A percentile compares a stretch with the other conserved stretches of the same genome.
Evolutionary conservation across 495 filamentous ascomycete species (phyloP).

Genomic region (Trichoderma parareesei): DNA sequence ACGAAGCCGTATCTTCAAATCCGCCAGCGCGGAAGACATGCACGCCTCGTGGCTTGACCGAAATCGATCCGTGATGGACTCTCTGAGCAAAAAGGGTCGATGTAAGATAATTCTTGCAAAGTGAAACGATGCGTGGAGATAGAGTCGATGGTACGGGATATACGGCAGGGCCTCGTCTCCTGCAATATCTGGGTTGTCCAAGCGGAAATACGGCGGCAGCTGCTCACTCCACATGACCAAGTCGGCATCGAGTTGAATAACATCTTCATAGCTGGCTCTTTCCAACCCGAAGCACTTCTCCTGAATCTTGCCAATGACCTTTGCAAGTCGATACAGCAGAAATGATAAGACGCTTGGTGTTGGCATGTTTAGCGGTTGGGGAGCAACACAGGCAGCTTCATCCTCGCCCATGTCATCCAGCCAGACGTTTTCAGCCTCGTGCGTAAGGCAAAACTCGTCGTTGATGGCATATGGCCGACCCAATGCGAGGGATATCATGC

Average conservation of each 20-base stretch:
- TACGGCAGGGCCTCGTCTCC: background rate
- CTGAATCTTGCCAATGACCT: slow-evolving; percentile 2
- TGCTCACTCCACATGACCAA: slow-evolving; percentile 1
- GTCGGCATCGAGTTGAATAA: background rate
- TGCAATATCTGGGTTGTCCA: slow-evolving; percentile 1
- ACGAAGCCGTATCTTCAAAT: slow-evolving; percentile 5
- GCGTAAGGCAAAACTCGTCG: background rate
- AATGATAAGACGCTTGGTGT: background rate
- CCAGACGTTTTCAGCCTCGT: slow-evolving; percentile 1
- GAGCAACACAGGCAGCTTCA: background rate
- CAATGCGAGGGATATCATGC: background rate
- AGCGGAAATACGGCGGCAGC: background rate
- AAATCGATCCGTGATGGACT: slow-evolving; percentile 7
- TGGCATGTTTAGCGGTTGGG: background rate
- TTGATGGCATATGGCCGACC: slow-evolving; percentile 5
- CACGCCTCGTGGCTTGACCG: background rate
- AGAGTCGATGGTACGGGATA: background rate
- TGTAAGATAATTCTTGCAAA: slow-evolving; percentile 1
- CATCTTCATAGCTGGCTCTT: slow-evolving; percentile 1
- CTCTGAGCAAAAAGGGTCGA: background rate
- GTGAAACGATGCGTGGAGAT: slow-evolving; percentile 4
- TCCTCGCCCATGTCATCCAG: slow-evolving; percentile 1
- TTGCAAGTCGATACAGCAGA: background rate
- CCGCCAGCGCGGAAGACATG: background rate
- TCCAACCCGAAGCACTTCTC: slow-evolving; percentile 2